Evolutionary conservation across 257 asterid genomes (phyloP).

Genomic region (Capsicum pubescens): DNA sequence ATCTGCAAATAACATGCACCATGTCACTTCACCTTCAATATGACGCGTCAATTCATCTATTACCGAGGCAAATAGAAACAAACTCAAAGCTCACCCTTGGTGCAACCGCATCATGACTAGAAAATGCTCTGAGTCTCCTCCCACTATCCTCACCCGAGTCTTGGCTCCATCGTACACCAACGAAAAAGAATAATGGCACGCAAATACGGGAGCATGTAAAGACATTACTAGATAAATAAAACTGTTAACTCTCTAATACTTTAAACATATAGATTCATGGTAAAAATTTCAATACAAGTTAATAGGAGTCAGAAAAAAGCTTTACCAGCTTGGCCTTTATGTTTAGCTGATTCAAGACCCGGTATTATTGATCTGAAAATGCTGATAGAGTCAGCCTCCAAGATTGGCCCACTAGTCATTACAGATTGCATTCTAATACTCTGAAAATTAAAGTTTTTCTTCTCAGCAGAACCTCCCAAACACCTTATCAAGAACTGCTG

Average conservation of each 20-base stretch:
- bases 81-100: not conserved
- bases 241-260: not conserved
- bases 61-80: not conserved
- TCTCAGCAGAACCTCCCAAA: conserved; percentile 51
- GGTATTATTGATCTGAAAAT: conserved; percentile 86
- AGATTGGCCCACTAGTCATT: conserved; percentile 50
- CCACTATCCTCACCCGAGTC: not conserved
- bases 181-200: not conserved
- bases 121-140: not conserved
- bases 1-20: not conserved
- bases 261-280: not conserved
- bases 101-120: not conserved
- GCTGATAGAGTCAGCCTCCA: conserved; percentile 70
- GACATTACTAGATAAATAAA: not conserved
- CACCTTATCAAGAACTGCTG: conserved; percentile 79
- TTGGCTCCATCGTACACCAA: not conserved
- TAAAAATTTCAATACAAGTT: not conserved
- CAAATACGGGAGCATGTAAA: not conserved
- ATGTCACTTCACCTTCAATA: not conserved
- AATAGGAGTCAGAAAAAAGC: not conserved
- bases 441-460: conserved; percentile 35
- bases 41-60: too few relatives aligned
- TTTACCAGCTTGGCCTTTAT: conserved; percentile 99
- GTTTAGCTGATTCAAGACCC: conserved; percentile 66
- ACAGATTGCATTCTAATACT: conserved; percentile 65